phyloP scores from a whole-genome alignment of 805 yeast genomes.

The Pichia manshurica region DNA sequence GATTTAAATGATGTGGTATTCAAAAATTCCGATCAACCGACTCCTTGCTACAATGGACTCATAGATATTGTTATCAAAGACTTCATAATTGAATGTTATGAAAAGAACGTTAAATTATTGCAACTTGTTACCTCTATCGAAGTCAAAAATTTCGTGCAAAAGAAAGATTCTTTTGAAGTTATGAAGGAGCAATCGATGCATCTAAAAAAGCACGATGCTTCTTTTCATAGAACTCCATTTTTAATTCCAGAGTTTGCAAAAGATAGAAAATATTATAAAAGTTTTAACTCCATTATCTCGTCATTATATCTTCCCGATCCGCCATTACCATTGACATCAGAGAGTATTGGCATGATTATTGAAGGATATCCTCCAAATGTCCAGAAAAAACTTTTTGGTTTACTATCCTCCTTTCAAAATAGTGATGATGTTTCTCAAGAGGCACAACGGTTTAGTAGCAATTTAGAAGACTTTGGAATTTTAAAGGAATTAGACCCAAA shows the following conservation, averaged over 20 bases:
- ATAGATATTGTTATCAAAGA: constrained; percentile 45
- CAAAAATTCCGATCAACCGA: constrained; percentile 64
- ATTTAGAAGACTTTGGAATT: constrained; percentile 11
- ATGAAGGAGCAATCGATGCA: constrained; percentile 57
- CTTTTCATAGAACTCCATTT: constrained; percentile 76
- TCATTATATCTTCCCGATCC: constrained; percentile 60
- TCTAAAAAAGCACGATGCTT: constrained; percentile 67
- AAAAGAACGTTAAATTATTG: constrained; percentile 26
- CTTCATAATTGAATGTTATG: constrained; percentile 30
- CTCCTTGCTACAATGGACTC: constrained; percentile 53
- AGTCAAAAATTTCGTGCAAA: constrained; percentile 55
- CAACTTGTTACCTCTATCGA: constrained; percentile 52
- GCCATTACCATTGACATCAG: constrained; percentile 51
- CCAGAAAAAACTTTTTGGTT: constrained; percentile 13
- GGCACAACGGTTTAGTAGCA: constrained; percentile 5
- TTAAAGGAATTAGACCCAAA: constrained; percentile 30
- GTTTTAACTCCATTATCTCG: constrained; percentile 49
- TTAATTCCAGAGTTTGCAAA: constrained; percentile 49
- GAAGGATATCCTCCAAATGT: constrained; percentile 28
- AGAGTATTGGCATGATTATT: constrained; percentile 40
- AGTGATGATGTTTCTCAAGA: constrained; percentile 8
- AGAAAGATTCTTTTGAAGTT: constrained; percentile 40
- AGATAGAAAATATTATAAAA: constrained; percentile 41
- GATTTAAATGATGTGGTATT: constrained; percentile 30
- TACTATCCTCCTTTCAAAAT: constrained; percentile 4